These are phyloP conservation scores for Dalbergia cultrata DNA, from an alignment of 306 rosid genomes.

Conservation along the genomic window DNA sequence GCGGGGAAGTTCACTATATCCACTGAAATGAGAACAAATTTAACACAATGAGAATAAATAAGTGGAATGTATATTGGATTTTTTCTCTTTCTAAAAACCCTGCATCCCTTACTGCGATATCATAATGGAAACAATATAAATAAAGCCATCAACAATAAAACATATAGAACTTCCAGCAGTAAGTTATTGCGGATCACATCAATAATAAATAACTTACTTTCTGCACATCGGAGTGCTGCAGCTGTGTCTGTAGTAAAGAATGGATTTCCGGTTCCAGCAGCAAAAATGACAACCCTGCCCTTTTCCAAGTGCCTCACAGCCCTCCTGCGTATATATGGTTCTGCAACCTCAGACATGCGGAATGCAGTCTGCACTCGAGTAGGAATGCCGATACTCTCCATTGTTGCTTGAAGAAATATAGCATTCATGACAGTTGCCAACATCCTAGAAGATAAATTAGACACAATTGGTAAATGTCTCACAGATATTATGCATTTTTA, in stretches of 20 bases:
- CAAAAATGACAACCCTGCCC: constrained; percentile 97
- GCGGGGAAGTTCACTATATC: neutral
- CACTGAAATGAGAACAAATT: neutral
- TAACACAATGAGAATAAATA: neutral
- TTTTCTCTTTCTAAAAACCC: neutral
- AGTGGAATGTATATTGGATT: neutral
- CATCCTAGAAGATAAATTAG: constrained; percentile 66
- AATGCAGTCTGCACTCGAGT: constrained; percentile 99
- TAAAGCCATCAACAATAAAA: neutral
- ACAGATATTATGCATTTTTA: neutral
- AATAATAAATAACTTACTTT: constrained; percentile 67
- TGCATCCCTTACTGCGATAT: neutral
- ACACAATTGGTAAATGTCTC: constrained; percentile 16
- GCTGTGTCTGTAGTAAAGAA: constrained; percentile 97
- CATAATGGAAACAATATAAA: constrained; percentile 3
- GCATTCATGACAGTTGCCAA: constrained; percentile 99
- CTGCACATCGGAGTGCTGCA: constrained; percentile 98
- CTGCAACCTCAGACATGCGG: constrained; percentile 98
- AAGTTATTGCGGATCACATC: constrained; percentile 8
- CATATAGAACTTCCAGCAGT: neutral
- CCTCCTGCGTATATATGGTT: constrained; percentile 96
- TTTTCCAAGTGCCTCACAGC: constrained; percentile 96
- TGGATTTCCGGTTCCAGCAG: constrained; percentile 99
- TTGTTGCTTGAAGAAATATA: constrained; percentile 99
- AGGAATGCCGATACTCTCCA: constrained; percentile 98